These are phyloP conservation scores for Colletotrichum karsti DNA, from an alignment of 2,329 filamentous ascomycete genomes.

Conservation along the genomic window DNA sequence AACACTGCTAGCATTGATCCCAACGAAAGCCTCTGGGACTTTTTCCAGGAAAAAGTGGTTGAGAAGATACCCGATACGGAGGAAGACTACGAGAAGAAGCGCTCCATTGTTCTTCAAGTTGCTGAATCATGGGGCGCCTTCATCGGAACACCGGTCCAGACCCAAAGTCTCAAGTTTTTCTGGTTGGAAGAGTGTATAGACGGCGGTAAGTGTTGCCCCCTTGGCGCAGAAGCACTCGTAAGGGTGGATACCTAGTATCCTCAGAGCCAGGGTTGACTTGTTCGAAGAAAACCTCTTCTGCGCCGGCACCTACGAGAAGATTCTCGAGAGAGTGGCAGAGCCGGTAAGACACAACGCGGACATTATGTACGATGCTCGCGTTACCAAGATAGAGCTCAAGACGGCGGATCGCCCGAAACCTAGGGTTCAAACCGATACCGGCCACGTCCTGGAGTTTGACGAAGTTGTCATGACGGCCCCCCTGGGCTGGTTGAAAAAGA, in stretches of 20 bases:
- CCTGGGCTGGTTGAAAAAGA: constrained; percentile 73
- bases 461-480: constrained; percentile 75
- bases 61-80: constrained; percentile 56
- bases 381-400: constrained; percentile 49
- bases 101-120: constrained; percentile 57
- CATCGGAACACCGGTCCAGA: constrained; percentile 69
- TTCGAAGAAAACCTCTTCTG: constrained; percentile 66
- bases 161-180: constrained; percentile 78
- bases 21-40: constrained; percentile 60
- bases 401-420: constrained; percentile 40
- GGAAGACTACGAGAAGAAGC: constrained; percentile 46
- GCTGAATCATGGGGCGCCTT: constrained; percentile 77
- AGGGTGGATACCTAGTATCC: background rate
- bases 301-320: constrained; percentile 65
- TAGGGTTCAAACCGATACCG: constrained; percentile 54
- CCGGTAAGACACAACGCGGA: constrained; percentile 64
- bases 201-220: constrained; percentile 57
- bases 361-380: constrained; percentile 60
- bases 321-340: constrained; percentile 65
- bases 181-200: constrained; percentile 83
- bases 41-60: constrained; percentile 55
- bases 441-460: constrained; percentile 63
- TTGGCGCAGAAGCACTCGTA: background rate
- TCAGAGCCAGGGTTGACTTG: constrained; percentile 1
- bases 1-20: constrained; percentile 56